phyloP scores from a whole-genome alignment of 805 yeast genomes.

The Wickerhamomyces tratensis region DNA sequence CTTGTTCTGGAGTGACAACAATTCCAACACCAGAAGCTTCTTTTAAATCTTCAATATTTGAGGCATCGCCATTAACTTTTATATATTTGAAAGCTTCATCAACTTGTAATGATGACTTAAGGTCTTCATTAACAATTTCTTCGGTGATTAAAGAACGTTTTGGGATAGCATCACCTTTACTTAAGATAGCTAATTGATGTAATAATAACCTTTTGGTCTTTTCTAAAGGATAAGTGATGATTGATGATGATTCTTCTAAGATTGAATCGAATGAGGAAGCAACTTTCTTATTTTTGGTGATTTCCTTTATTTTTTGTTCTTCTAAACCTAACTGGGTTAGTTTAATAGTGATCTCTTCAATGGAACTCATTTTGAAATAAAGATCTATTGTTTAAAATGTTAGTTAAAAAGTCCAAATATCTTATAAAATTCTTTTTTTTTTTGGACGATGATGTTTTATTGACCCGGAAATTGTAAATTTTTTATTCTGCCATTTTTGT shows the following conservation, averaged over 20 bases:
- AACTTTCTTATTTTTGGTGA: slow-evolving; percentile 79
- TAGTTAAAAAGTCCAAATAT: no score
- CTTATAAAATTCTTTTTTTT: background rate
- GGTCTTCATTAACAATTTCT: slow-evolving; percentile 54
- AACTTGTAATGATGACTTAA: slow-evolving; percentile 65
- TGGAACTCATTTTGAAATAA: slow-evolving; percentile 5
- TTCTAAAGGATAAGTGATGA: slow-evolving; percentile 31
- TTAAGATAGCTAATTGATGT: slow-evolving; percentile 68
- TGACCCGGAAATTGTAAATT: no score
- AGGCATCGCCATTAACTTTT: slow-evolving; percentile 35
- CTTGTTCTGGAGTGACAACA: slow-evolving; percentile 56
- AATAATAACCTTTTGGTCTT: slow-evolving; percentile 54
- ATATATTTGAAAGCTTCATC: slow-evolving; percentile 74
- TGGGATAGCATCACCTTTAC: slow-evolving; percentile 43
- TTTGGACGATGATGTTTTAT: background rate
- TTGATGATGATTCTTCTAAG: slow-evolving; percentile 29
- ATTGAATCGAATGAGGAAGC: slow-evolving; percentile 57
- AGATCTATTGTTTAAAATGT: no score
- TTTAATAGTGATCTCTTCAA: slow-evolving; percentile 25
- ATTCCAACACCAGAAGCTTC: slow-evolving; percentile 76
- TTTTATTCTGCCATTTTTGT: no score
- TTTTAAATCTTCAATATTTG: slow-evolving; percentile 44
- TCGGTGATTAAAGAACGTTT: slow-evolving; percentile 43
- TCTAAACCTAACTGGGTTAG: slow-evolving; percentile 49
- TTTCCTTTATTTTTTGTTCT: slow-evolving; percentile 70